phyloP scores from a whole-genome alignment of 1,284 basidiomycete genomes.

The Hemileia vastatrix region DNA sequence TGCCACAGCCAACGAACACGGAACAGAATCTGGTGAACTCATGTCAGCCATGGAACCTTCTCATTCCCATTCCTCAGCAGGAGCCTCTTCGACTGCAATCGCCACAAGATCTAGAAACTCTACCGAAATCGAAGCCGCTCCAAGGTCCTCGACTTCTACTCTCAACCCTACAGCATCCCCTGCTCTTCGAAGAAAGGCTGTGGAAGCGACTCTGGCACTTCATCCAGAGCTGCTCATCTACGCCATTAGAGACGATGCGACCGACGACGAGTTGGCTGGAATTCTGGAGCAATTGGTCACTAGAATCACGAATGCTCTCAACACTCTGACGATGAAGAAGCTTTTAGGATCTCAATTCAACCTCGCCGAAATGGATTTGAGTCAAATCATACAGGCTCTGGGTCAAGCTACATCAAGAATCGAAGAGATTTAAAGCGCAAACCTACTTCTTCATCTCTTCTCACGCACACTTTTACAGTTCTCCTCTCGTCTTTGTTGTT shows the following conservation, averaged over 20 bases:
- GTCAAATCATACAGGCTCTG: neutral
- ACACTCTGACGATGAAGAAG: slow-evolving; percentile 25
- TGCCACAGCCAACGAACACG: slow-evolving; percentile 31
- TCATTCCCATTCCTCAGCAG: neutral
- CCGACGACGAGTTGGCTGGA: slow-evolving; percentile 63
- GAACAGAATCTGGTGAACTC: neutral
- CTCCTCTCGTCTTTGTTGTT: too few relatives aligned
- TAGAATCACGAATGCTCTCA: slow-evolving; percentile 35
- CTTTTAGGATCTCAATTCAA: neutral
- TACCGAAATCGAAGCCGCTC: neutral
- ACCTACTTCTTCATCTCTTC: too few relatives aligned
- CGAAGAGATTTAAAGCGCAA: too few relatives aligned
- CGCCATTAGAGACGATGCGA: slow-evolving; percentile 59
- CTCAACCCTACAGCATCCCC: slow-evolving; percentile 12
- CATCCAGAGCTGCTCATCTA: slow-evolving; percentile 61
- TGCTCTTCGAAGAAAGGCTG: slow-evolving; percentile 29
- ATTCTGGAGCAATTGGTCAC: slow-evolving; percentile 55
- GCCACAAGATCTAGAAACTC: neutral
- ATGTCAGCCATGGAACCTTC: neutral
- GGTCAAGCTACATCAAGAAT: neutral
- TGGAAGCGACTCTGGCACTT: slow-evolving; percentile 29
- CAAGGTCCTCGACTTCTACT: neutral
- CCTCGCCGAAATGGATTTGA: neutral
- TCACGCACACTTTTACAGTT: too few relatives aligned
- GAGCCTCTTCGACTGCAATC: too few relatives aligned